phyloP scores from a whole-genome alignment of 768 basidiomycete genomes.

The Mrakia hoshinonis region DNA sequence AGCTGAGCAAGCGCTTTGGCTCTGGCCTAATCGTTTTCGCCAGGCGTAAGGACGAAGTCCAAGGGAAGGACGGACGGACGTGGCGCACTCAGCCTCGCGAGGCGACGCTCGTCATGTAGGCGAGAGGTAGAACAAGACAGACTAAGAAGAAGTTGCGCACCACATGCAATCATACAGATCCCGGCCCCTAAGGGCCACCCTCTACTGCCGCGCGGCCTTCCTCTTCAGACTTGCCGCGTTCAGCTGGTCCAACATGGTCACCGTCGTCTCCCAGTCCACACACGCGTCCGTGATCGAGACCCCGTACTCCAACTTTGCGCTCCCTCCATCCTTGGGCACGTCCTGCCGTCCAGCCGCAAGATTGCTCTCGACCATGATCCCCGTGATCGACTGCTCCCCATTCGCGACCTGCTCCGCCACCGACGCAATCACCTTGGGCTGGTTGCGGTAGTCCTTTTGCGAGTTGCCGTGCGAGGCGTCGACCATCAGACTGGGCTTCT shows the following conservation, averaged over 20 bases:
- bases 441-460: conserved; percentile 86
- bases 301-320: conserved; percentile 68
- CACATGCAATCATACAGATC: not conserved
- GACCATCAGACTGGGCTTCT: conserved; percentile 64
- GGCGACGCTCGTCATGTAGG: not conserved
- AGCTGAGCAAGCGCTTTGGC: too few species aligned
- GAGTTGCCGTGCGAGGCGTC: conserved; percentile 64
- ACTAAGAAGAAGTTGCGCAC: not conserved
- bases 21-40: too few species aligned
- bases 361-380: conserved; percentile 96
- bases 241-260: too few species aligned
- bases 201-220: too few species aligned
- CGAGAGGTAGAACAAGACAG: not conserved
- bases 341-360: conserved; percentile 86
- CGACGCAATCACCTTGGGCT: conserved; percentile 63
- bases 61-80: too few species aligned
- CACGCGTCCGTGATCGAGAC: conserved; percentile 90
- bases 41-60: too few species aligned
- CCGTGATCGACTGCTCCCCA: conserved; percentile 64
- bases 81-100: too few species aligned
- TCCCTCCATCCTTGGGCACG: conserved; percentile 60
- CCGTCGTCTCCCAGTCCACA: conserved; percentile 71
- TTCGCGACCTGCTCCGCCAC: conserved; percentile 65
- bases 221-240: too few species aligned
- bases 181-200: too few species aligned